Evolutionary conservation across 2,329 filamentous ascomycete species (phyloP).

Genomic region (Ceratocystis huliohia): DNA sequence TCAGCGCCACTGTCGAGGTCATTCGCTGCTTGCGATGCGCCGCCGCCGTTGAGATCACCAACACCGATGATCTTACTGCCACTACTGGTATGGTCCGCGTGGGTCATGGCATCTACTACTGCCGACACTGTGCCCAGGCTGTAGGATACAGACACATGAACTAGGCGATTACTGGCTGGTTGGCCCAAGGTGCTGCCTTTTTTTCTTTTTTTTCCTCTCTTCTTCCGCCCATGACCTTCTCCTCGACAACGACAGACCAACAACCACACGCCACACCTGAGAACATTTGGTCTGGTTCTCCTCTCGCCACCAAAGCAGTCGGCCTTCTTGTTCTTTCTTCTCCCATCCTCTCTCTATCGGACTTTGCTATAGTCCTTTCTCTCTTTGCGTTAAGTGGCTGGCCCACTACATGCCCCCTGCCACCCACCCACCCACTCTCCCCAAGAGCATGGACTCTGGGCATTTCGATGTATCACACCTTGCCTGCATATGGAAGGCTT

Average conservation of each 20-base stretch:
- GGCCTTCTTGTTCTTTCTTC: not conserved
- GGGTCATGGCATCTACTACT: constrained; percentile 50
- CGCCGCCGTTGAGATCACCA: constrained; percentile 46
- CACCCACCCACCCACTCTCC: not conserved
- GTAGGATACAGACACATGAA: constrained; percentile 47
- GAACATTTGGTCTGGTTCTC: too few relatives aligned
- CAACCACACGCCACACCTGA: not conserved
- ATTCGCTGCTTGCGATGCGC: constrained; percentile 52
- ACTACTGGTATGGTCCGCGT: constrained; percentile 50
- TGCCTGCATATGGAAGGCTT: not conserved
- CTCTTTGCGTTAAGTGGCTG: constrained; percentile 3
- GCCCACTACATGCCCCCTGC: constrained; percentile 2
- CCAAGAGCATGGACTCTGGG: not conserved
- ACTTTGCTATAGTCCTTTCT: not conserved
- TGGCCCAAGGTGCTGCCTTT: not conserved
- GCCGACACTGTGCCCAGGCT: constrained; percentile 49
- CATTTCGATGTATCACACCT: not conserved
- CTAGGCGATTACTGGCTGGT: not conserved
- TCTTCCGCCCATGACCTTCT: not conserved
- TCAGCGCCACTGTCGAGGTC: constrained; percentile 43
- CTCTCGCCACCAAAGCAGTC: too few relatives aligned
- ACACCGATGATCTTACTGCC: constrained; percentile 44
- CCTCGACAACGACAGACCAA: not conserved
- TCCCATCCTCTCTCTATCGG: not conserved
- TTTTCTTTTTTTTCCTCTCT: not conserved